Evolutionary conservation across 2,329 filamentous ascomycete species (phyloP), one percentile per base, ranked within the genome.

Genomic region (Exserohilum rostratum): DNA sequence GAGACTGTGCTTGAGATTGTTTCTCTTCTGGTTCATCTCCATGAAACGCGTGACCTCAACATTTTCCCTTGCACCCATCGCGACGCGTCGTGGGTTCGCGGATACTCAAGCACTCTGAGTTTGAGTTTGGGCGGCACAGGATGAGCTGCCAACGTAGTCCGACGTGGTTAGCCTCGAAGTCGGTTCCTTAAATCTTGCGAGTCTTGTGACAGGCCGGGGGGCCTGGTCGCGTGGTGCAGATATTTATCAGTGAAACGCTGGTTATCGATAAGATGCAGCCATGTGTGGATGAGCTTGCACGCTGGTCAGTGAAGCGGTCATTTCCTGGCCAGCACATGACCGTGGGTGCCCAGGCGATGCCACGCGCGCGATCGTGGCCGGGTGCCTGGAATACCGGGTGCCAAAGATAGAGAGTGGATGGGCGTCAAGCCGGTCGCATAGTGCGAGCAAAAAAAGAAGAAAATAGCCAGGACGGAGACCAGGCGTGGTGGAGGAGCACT

Each of bases 371-470:
- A 42, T 39, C 18, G 51, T 40, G 48, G 57, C 40, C 55, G 43
- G 51, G 46, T 50, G 58, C 57, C 57, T 65, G 51, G 60, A 31
- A 42, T 45, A 29, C 30, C 38, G 42, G 17, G 27, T 27, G 30
- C 60, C 61, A 64, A 61, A 61, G 64, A 63, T 58, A 61, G 61
- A 61, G 58, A 64, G 50, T 63, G 57, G 58, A 46, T 40, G 60
- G 64, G 64, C 65, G 66, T 63, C 57, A 65, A 68, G 56, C 49
- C 59, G 57, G 64, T 57, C 55, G 59, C 43, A 57, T 61, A 55
- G 45, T 31, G 12, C 17, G n/a, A n/a, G n/a, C n/a, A n/a, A n/a
- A 17, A 49, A 42, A 48, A 33, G 42, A 34, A 45, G 39, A 11
- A 18, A 48, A 43, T 52, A 52, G 46, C 42, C 34, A 35, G 46